These are phyloP conservation scores for Leonotis leonurus DNA, from an alignment of 257 asterid species.

Conservation along the genomic window DNA sequence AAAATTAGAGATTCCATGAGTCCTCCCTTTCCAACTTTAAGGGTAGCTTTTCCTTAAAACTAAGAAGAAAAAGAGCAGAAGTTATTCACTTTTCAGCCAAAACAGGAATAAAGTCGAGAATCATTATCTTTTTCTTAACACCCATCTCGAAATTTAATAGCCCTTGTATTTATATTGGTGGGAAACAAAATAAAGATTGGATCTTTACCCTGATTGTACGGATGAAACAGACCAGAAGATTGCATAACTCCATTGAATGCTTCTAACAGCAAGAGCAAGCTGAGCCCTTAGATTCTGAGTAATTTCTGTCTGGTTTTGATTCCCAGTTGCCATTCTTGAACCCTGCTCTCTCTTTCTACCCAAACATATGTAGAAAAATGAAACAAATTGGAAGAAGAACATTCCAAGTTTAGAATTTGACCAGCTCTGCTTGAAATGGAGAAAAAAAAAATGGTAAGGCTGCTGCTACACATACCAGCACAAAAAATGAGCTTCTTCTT, in stretches of 20 bases:
- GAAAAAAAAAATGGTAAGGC: neutral
- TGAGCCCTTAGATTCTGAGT: conserved; percentile 44
- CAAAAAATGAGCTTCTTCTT: neutral
- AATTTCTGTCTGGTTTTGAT: conserved; percentile 28
- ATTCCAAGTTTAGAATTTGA: conserved; percentile 20
- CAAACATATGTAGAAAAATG: neutral
- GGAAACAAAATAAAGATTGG: neutral
- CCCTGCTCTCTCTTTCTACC: conserved; percentile 9
- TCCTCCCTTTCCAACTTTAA: neutral
- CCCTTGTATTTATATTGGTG: neutral
- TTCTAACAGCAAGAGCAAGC: conserved; percentile 73
- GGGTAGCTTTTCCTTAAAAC: neutral
- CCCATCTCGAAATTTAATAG: neutral
- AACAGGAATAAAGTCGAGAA: conserved; percentile 1
- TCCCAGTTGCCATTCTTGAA: conserved; percentile 43
- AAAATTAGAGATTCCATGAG: neutral
- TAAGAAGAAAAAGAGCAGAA: neutral
- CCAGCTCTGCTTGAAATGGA: conserved; percentile 3
- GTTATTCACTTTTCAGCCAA: neutral
- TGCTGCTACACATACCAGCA: conserved; percentile 14
- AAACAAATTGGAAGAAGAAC: conserved; percentile 4
- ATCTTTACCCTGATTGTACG: conserved; percentile 53
- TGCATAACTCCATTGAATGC: conserved; percentile 89
- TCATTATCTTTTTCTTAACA: neutral
- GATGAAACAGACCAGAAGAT: conserved; percentile 77